Percentiles rank a stretch among this genome's conserved stretches.
Evolutionary conservation across 306 rosid genomes (phyloP).

Genomic region (Prunus fruticosa): DNA sequence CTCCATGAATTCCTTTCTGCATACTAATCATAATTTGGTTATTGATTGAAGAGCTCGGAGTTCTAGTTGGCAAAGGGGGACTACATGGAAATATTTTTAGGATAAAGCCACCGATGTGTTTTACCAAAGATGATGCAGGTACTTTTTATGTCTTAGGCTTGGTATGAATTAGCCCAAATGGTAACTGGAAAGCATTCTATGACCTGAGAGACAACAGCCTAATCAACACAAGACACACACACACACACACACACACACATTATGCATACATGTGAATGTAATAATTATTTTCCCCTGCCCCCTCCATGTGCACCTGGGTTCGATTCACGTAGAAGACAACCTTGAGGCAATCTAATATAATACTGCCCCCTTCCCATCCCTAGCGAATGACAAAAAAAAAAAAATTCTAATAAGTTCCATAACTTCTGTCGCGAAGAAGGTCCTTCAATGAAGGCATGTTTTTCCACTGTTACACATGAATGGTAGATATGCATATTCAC

Average conservation of each 20-base stretch:
- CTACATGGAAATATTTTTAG: slow-evolving; percentile 83
- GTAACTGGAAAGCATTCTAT: background rate
- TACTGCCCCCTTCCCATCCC: no score
- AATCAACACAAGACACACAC: background rate
- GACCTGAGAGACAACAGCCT: background rate
- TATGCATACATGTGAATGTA: no score
- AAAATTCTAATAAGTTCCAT: no score
- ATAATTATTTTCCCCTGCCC: no score
- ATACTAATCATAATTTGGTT: slow-evolving; percentile 26
- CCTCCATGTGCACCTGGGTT: no score
- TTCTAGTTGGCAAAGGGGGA: slow-evolving; percentile 89
- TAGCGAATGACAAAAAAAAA: no score
- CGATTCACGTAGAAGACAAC: no score
- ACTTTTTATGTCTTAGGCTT: background rate
- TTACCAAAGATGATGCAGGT: slow-evolving; percentile 88
- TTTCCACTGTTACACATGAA: background rate
- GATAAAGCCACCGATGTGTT: slow-evolving; percentile 94
- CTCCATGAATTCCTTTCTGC: background rate
- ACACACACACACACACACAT: background rate
- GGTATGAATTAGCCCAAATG: background rate
- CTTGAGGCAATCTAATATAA: no score
- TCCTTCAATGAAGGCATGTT: background rate
- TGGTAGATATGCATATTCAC: background rate
- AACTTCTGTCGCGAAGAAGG: no score
- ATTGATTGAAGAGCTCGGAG: slow-evolving; percentile 63